These are phyloP conservation scores for Phragmites australis DNA, from an alignment of 176 grass and related monocot genomes.

Conservation along the genomic window DNA sequence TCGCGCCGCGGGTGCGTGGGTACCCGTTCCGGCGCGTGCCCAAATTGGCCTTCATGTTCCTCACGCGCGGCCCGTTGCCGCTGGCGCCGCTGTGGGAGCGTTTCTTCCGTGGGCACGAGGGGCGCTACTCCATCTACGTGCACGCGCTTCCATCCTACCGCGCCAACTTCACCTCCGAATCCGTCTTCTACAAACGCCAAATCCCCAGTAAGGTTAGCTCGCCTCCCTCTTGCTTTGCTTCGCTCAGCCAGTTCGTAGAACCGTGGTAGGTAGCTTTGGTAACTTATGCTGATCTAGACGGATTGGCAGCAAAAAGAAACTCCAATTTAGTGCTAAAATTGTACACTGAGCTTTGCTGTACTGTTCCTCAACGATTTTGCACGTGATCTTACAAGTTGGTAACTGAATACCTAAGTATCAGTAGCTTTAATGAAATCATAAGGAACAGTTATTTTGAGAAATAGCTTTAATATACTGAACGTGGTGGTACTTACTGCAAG, in stretches of 20 bases:
- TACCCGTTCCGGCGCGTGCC: slow-evolving; percentile 80
- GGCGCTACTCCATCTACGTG: slow-evolving; percentile 80
- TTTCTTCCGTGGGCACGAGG: slow-evolving; percentile 76
- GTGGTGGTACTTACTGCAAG: not conserved
- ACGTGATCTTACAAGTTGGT: slow-evolving; percentile 13
- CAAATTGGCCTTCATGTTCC: slow-evolving; percentile 95
- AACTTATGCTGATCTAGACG: not conserved
- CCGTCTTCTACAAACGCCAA: slow-evolving; percentile 70
- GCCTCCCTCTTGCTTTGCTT: not conserved
- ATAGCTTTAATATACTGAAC: not conserved
- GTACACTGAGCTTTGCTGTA: not conserved
- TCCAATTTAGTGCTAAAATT: not conserved
- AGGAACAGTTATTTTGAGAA: not conserved
- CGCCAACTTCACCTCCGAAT: slow-evolving; percentile 71
- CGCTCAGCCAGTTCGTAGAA: not conserved
- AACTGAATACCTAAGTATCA: not conserved
- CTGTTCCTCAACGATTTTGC: not conserved
- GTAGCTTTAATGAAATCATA: not conserved
- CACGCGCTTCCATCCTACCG: slow-evolving; percentile 73
- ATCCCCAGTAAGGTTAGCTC: slow-evolving; percentile 85
- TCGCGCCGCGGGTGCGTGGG: slow-evolving; percentile 49
- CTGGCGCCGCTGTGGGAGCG: slow-evolving; percentile 83
- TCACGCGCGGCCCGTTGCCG: slow-evolving; percentile 82
- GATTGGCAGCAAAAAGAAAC: not conserved
- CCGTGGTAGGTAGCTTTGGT: not conserved